Evolutionary conservation across 768 basidiomycete species (phyloP).

Genomic region (Suillus occidentalis): DNA sequence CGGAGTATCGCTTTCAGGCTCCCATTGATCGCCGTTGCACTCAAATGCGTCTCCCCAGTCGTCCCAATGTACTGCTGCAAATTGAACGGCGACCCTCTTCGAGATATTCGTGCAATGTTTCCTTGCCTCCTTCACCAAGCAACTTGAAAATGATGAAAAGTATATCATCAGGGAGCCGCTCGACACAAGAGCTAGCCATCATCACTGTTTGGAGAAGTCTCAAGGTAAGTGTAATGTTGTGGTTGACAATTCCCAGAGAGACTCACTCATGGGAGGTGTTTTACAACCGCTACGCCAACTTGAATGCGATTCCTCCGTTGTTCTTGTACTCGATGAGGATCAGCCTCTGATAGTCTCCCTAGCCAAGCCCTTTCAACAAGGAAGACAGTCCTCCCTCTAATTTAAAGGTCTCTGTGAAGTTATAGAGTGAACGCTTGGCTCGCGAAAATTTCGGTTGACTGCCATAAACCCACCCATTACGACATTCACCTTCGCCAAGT

Average conservation of each 20-base stretch:
- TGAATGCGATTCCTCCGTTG: no score
- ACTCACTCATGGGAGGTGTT: neutral
- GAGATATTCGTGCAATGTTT: neutral
- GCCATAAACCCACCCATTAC: no score
- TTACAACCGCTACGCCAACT: no score
- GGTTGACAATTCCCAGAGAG: neutral
- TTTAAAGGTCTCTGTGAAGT: no score
- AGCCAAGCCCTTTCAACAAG: no score
- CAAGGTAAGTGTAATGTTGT: neutral
- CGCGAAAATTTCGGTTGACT: no score
- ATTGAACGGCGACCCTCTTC: no score
- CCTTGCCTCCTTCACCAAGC: neutral
- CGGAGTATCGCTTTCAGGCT: neutral
- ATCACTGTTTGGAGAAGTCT: neutral
- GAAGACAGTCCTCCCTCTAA: no score
- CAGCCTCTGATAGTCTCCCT: no score
- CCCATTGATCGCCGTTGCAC: neutral
- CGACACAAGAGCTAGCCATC: neutral
- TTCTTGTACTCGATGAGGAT: no score
- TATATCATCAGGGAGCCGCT: neutral
- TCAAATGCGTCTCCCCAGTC: neutral
- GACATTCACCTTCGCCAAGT: no score
- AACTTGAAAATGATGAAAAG: neutral
- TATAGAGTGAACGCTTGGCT: no score
- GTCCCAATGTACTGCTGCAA: neutral